A percentile compares a stretch with the other conserved stretches of the same genome.
phyloP scores from a whole-genome alignment of 208 protist species.

The Leishmania arabica region DNA sequence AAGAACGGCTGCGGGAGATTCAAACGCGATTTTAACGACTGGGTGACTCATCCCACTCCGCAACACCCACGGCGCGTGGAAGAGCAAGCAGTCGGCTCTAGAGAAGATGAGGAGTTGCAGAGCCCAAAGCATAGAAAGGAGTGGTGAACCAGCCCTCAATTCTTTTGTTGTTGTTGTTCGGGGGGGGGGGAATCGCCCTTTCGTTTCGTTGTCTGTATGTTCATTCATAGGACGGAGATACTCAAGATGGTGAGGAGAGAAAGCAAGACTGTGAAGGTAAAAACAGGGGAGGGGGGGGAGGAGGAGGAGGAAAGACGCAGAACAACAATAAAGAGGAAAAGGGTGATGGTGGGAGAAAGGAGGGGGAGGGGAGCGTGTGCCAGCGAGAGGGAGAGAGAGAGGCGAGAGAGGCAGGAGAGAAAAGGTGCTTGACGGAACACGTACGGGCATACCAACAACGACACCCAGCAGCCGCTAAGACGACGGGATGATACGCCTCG shows the following conservation, averaged over 20 bases:
- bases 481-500: not conserved
- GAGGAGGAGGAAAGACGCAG: too few species aligned
- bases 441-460: not conserved
- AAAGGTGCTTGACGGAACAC: not conserved
- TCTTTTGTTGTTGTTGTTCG: too few species aligned
- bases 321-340: conserved; percentile 6
- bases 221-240: not conserved
- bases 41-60: not conserved
- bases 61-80: not conserved
- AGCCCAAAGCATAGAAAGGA: not conserved
- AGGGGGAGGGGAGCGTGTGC: not conserved
- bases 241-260: not conserved
- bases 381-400: too few species aligned
- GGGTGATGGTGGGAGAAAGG: not conserved
- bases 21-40: not conserved
- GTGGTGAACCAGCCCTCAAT: not conserved
- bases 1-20: not conserved
- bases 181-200: too few species aligned
- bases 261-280: not conserved
- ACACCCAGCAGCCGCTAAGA: not conserved
- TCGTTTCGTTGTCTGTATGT: not conserved
- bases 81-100: not conserved
- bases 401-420: too few species aligned
- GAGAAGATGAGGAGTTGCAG: not conserved
- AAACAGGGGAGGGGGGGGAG: too few species aligned